A percentile compares a stretch with the other conserved stretches of the same genome.
phyloP scores from a whole-genome alignment of 2,329 filamentous ascomycete genomes.

The Xylariaceae sp. region DNA sequence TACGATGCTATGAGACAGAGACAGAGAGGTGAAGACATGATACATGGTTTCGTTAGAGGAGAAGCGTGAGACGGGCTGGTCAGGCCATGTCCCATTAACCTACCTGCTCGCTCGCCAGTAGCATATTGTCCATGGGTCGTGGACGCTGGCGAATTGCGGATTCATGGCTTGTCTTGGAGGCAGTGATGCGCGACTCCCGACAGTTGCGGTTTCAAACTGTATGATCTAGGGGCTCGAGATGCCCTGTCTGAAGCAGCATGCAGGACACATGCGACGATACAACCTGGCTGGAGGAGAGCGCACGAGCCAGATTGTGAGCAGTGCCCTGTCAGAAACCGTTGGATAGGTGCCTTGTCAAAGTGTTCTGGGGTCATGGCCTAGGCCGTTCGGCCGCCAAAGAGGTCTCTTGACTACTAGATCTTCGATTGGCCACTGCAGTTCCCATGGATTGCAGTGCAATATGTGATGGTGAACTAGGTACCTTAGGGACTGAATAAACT shows the following conservation, averaged over 20 bases:
- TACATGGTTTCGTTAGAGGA: neutral
- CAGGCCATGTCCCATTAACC: conserved; percentile 7
- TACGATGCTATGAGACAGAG: conserved; percentile 12
- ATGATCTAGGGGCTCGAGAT: conserved; percentile 15
- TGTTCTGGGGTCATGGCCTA: too few relatives aligned
- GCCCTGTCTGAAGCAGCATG: conserved; percentile 9
- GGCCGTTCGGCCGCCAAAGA: too few relatives aligned
- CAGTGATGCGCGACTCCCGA: conserved; percentile 17
- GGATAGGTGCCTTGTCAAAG: too few relatives aligned
- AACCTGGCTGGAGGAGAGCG: neutral
- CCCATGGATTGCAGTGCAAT: too few relatives aligned
- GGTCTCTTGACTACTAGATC: too few relatives aligned
- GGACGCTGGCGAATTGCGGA: neutral
- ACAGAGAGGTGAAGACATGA: conserved; percentile 4
- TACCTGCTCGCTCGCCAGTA: neutral
- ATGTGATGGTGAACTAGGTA: too few relatives aligned
- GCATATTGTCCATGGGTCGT: too few relatives aligned
- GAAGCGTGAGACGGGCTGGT: conserved; percentile 1
- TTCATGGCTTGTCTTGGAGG: conserved; percentile 3
- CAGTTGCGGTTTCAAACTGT: conserved; percentile 27
- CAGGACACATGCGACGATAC: conserved; percentile 10
- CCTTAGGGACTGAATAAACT: too few relatives aligned
- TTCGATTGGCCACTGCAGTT: too few relatives aligned
- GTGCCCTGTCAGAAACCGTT: too few relatives aligned
- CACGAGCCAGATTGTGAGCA: too few relatives aligned